A percentile compares a stretch with the other conserved stretches of the same genome.
Conservation (phyloP, 2,329 filamentous ascomycete genomes). For the Cadophora sp. region DNA sequence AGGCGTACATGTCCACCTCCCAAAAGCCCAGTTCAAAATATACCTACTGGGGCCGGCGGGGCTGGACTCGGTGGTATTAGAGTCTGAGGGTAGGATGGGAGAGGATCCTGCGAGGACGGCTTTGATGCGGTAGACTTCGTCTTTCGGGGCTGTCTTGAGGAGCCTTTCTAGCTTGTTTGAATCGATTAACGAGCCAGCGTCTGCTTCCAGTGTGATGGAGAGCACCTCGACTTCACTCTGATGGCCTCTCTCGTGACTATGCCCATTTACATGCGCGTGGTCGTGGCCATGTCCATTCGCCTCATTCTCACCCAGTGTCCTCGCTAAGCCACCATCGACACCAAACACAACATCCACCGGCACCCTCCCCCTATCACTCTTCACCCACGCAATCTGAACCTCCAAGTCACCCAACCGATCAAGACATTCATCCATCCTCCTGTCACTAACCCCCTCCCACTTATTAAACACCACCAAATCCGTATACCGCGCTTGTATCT, state of each 20-base stretch:
- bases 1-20: conserved; percentile 88
- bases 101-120: conserved; percentile 61
- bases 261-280: conserved; percentile 51
- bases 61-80: conserved; percentile 46
- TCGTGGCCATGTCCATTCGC: conserved; percentile 38
- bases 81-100: conserved; percentile 57
- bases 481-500: conserved; percentile 74
- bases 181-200: conserved; percentile 52
- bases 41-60: conserved; percentile 60
- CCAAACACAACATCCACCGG: conserved; percentile 83
- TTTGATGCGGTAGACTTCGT: conserved; percentile 97
- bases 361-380: conserved; percentile 82
- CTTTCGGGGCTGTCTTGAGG: conserved; percentile 79
- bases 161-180: conserved; percentile 70
- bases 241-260: conserved; percentile 61
- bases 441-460: conserved; percentile 69
- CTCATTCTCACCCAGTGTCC: conserved; percentile 58
- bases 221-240: conserved; percentile 89
- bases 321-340: conserved; percentile 81
- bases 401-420: conserved; percentile 73
- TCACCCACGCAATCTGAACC: conserved; percentile 75
- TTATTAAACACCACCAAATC: conserved; percentile 78
- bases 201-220: conserved; percentile 71
- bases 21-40: conserved; percentile 98
- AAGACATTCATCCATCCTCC: conserved; percentile 66